Evolutionary conservation across 345 rosid species (phyloP).

Genomic region (Populus tremula): DNA sequence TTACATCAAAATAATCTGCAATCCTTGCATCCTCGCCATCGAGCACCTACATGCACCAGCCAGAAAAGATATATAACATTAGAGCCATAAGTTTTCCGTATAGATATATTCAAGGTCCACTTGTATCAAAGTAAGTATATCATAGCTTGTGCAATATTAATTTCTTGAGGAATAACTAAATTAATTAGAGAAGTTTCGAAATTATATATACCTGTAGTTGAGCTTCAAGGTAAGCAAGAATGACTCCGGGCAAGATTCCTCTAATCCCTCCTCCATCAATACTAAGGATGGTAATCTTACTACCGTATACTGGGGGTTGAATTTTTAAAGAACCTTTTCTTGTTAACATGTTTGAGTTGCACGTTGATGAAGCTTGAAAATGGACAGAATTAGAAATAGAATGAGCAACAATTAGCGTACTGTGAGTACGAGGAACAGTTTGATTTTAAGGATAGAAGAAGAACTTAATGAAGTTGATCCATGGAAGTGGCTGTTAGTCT

Average conservation of each 20-base stretch:
- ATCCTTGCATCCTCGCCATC: constrained; percentile 58
- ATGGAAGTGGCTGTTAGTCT: background rate
- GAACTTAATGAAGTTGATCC: background rate
- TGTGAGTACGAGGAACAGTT: background rate
- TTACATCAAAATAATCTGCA: constrained; percentile 72
- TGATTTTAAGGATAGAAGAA: too few species aligned
- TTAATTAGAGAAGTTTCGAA: too few species aligned
- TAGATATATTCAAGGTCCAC: background rate
- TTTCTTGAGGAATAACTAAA: background rate
- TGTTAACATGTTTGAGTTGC: background rate
- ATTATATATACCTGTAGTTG: constrained; percentile 60
- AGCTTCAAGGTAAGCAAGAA: constrained; percentile 63
- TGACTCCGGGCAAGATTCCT: constrained; percentile 64
- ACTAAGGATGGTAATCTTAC: constrained; percentile 60
- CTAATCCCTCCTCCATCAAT: constrained; percentile 75
- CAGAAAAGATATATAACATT: too few species aligned
- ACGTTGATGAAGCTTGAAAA: background rate
- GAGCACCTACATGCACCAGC: constrained; percentile 30
- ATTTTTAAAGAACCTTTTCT: background rate
- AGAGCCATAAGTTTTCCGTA: background rate
- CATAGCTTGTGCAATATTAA: background rate
- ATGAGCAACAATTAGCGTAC: background rate
- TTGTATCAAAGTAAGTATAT: too few species aligned
- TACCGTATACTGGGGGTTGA: constrained; percentile 48
- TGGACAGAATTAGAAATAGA: background rate